Evolutionary conservation across 805 yeast species (phyloP).

Genomic region (Lipomyces kockii): DNA sequence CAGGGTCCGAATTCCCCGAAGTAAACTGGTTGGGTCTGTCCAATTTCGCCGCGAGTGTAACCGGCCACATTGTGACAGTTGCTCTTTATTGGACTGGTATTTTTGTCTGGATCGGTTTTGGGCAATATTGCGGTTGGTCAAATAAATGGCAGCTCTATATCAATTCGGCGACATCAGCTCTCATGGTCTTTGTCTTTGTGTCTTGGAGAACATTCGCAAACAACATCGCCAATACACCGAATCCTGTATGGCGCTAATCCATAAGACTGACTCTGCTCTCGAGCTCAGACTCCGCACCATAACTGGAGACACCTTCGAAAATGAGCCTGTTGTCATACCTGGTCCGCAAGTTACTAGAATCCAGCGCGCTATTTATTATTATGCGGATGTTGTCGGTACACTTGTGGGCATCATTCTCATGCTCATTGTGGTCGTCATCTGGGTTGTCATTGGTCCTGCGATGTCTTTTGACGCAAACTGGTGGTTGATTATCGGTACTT

Average conservation of each 20-base stretch:
- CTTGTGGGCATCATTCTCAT: slow-evolving; percentile 50
- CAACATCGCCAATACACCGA: slow-evolving; percentile 46
- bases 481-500: slow-evolving; percentile 56
- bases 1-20: too few species aligned
- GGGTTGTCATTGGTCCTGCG: slow-evolving; percentile 49
- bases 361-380: slow-evolving; percentile 46
- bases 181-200: slow-evolving; percentile 46
- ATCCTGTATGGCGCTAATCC: neutral
- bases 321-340: slow-evolving; percentile 40
- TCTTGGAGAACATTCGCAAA: slow-evolving; percentile 49
- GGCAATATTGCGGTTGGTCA: slow-evolving; percentile 44
- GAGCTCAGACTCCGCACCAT: slow-evolving; percentile 13
- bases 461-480: slow-evolving; percentile 50
- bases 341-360: slow-evolving; percentile 34
- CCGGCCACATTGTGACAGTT: slow-evolving; percentile 47
- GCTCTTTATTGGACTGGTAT: slow-evolving; percentile 49
- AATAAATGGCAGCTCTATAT: slow-evolving; percentile 51
- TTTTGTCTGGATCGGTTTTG: slow-evolving; percentile 49
- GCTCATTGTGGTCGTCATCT: slow-evolving; percentile 45
- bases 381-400: slow-evolving; percentile 52
- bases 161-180: slow-evolving; percentile 51
- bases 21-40: too few species aligned
- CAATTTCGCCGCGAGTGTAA: slow-evolving; percentile 37
- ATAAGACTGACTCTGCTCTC: slow-evolving; percentile 6
- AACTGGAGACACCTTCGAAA: slow-evolving; percentile 9